phyloP scores from a whole-genome alignment of 2,329 filamentous ascomycete genomes.

The Bipolaris victoriae region DNA sequence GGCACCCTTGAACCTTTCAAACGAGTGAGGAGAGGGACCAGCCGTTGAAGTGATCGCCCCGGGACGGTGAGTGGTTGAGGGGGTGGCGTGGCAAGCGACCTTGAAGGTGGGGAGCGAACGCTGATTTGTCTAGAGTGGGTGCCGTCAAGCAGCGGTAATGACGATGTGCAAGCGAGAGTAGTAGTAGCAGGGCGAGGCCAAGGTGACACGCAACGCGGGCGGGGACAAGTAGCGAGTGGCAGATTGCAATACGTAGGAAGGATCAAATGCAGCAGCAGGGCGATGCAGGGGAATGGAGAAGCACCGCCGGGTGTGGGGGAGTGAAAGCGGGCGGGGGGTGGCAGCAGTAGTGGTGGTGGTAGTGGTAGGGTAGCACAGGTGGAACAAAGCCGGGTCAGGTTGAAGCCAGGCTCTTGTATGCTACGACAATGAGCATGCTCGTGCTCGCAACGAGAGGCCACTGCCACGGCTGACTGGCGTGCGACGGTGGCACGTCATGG shows the following conservation, averaged over 20 bases:
- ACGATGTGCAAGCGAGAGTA: slow-evolving; percentile 11
- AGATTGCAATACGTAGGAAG: not conserved
- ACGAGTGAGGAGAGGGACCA: slow-evolving; percentile 4
- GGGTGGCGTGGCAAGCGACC: slow-evolving; percentile 5
- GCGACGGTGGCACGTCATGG: slow-evolving; percentile 37
- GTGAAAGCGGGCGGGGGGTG: not conserved
- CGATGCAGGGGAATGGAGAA: slow-evolving; percentile 3
- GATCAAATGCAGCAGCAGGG: not conserved
- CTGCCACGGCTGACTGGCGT: slow-evolving; percentile 8
- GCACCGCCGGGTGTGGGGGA: slow-evolving; percentile 6
- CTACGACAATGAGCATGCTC: not conserved
- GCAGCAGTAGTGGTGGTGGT: not conserved
- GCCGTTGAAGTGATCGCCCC: not conserved
- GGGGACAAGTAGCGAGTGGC: not conserved
- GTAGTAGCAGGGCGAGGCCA: slow-evolving; percentile 9
- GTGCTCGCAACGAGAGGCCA: no score
- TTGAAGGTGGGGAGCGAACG: not conserved
- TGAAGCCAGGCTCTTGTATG: not conserved
- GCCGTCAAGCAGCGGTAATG: slow-evolving; percentile 10
- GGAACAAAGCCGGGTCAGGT: not conserved
- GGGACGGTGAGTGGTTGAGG: slow-evolving; percentile 1
- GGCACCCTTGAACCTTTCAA: slow-evolving; percentile 7
- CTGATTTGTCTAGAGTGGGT: slow-evolving; percentile 4
- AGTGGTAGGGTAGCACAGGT: not conserved
- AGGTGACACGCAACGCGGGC: slow-evolving; percentile 8